Evolutionary conservation across 768 basidiomycete genomes (phyloP).

Genomic region (Cystobasidium onofrii): DNA sequence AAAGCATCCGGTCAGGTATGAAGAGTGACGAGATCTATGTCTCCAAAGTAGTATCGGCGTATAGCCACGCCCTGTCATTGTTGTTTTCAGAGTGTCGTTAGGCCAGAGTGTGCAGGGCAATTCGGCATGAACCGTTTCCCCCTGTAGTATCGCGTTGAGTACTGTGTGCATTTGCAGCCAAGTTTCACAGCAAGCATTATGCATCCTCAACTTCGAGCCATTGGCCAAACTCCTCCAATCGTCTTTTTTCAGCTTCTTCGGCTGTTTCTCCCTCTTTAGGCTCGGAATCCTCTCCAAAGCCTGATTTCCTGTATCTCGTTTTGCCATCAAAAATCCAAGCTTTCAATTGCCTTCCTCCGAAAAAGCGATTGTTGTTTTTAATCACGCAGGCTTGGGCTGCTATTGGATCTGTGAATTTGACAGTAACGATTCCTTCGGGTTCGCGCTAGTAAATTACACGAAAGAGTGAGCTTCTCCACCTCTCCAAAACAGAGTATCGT

Average conservation of each 20-base stretch:
- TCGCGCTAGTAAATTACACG: constrained; percentile 60
- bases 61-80: too few relatives aligned
- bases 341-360: constrained; percentile 71
- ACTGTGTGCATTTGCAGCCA: neutral
- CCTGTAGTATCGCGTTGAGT: too few relatives aligned
- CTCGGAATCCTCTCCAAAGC: neutral
- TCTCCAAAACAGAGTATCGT: neutral
- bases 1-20: neutral
- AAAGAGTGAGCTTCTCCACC: neutral
- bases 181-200: neutral
- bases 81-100: too few relatives aligned
- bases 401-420: constrained; percentile 88
- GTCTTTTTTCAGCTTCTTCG: constrained; percentile 11
- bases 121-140: too few relatives aligned
- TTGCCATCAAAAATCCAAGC: constrained; percentile 74
- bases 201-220: constrained; percentile 22
- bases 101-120: too few relatives aligned
- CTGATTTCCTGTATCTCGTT: constrained; percentile 35
- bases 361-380: constrained; percentile 94
- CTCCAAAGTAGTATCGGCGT: too few relatives aligned
- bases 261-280: constrained; percentile 26
- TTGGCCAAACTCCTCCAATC: constrained; percentile 27
- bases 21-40: neutral
- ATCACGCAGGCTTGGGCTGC: constrained; percentile 86
- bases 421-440: constrained; percentile 84